These are phyloP conservation scores for Pythium coloratum DNA, from an alignment of 352 stramenopile genomes.

Conservation along the genomic window DNA sequence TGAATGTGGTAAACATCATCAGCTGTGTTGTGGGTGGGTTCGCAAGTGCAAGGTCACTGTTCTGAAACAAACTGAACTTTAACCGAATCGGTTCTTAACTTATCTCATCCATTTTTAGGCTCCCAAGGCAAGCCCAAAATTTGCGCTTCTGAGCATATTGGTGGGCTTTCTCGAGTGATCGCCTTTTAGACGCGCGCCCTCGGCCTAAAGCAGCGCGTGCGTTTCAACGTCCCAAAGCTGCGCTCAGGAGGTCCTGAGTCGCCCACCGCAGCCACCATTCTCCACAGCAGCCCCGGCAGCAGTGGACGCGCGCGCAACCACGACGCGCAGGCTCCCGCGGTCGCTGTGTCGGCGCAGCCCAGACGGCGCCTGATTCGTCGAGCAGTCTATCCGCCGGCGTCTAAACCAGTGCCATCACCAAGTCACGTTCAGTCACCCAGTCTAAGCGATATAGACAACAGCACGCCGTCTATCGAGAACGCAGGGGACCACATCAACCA, in stretches of 20 bases:
- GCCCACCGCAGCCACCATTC: constrained; percentile 20
- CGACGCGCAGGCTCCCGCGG: background rate
- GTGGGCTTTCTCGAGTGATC: constrained; percentile 3
- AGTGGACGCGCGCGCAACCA: constrained; percentile 11
- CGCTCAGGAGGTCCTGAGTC: constrained; percentile 27
- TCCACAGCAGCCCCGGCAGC: constrained; percentile 8
- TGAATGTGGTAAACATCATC: background rate
- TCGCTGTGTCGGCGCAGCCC: constrained; percentile 12
- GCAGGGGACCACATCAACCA: constrained; percentile 15
- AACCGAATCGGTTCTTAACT: constrained; percentile 1
- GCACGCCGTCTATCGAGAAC: constrained; percentile 13
- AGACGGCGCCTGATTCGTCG: constrained; percentile 22
- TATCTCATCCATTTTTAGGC: constrained; percentile 5
- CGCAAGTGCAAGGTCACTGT: constrained; percentile 18
- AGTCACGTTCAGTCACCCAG: background rate
- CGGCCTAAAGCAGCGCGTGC: constrained; percentile 8
- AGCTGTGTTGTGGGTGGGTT: background rate
- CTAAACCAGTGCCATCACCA: background rate
- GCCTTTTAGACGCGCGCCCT: constrained; percentile 3
- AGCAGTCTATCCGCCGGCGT: constrained; percentile 14
- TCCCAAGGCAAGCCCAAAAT: background rate
- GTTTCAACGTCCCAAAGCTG: constrained; percentile 21
- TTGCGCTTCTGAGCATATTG: constrained; percentile 2
- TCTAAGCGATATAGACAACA: background rate
- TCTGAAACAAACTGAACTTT: background rate